These are phyloP conservation scores for Gloeopeniophorella convolvens DNA, from an alignment of 768 basidiomycete species.

Conservation along the genomic window DNA sequence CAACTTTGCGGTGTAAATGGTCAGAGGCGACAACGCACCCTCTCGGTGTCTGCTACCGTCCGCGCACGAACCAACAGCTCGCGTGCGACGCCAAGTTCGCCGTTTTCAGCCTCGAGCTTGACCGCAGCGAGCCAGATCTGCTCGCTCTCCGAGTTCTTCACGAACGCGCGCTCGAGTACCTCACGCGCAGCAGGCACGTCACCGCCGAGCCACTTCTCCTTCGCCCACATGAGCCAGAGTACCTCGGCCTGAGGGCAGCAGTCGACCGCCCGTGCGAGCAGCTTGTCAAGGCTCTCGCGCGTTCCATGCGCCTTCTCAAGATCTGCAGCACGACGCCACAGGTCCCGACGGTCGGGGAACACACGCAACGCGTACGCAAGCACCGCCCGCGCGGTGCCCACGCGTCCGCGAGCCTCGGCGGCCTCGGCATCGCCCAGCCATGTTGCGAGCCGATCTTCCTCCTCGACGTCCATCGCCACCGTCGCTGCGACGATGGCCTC, in stretches of 20 bases:
- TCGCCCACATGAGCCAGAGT: conserved; percentile 96
- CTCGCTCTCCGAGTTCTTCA: conserved; percentile 94
- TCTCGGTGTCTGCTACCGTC: conserved; percentile 84
- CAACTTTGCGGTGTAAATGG: too few relatives aligned
- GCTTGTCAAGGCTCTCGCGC: conserved; percentile 72
- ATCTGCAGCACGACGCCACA: conserved; percentile 91
- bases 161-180: conserved; percentile 84
- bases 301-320: conserved; percentile 90
- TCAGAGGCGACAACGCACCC: too few relatives aligned
- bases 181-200: conserved; percentile 89
- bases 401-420: conserved; percentile 63
- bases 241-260: conserved; percentile 95
- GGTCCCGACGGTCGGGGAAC: conserved; percentile 75
- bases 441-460: conserved; percentile 84
- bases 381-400: conserved; percentile 82
- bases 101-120: conserved; percentile 94
- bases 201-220: conserved; percentile 90
- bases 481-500: conserved; percentile 96
- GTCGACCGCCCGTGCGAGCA: conserved; percentile 76
- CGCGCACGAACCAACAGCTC: conserved; percentile 85
- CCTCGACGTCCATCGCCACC: conserved; percentile 88
- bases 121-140: conserved; percentile 97
- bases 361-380: conserved; percentile 88
- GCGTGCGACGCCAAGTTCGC: conserved; percentile 78
- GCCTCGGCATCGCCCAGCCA: conserved; percentile 92